Evolutionary conservation across 345 rosid species (phyloP).

Genomic region (Clarkia xantiana): DNA sequence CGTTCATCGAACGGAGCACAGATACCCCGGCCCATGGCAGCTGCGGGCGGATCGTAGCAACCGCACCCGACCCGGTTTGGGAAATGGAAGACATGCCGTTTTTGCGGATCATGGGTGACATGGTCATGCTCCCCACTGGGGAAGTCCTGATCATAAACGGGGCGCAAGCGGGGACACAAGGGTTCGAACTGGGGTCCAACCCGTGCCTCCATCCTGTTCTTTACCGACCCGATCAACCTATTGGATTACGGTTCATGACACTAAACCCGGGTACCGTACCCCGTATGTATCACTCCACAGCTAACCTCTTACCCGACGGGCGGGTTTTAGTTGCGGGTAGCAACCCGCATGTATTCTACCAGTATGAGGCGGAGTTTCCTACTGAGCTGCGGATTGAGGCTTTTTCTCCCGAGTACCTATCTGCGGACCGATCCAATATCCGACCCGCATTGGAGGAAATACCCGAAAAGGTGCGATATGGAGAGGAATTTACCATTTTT

Average conservation of each 20-base stretch:
- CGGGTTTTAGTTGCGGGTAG: constrained; percentile 71
- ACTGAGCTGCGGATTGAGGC: constrained; percentile 77
- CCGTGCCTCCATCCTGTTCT: constrained; percentile 50
- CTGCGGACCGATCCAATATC: constrained; percentile 58
- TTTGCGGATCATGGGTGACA: constrained; percentile 86
- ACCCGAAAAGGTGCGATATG: constrained; percentile 37
- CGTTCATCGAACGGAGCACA: constrained; percentile 32
- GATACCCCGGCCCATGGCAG: constrained; percentile 45
- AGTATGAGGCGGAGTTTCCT: constrained; percentile 41
- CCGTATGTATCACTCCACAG: constrained; percentile 85
- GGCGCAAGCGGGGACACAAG: constrained; percentile 68
- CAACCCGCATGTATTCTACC: constrained; percentile 71
- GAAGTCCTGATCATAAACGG: constrained; percentile 67
- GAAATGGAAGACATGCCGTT: constrained; percentile 77
- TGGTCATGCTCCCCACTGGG: constrained; percentile 79
- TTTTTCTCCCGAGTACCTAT: constrained; percentile 76
- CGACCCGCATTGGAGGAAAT: constrained; percentile 48
- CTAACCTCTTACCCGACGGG: constrained; percentile 76
- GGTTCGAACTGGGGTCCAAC: constrained; percentile 50
- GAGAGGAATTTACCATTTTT: constrained; percentile 28
- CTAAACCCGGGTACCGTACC: constrained; percentile 69
- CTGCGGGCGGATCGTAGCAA: constrained; percentile 52
- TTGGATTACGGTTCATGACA: constrained; percentile 52
- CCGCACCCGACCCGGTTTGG: constrained; percentile 36
- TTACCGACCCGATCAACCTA: constrained; percentile 50